Evolutionary conservation across 192 early-diverging fungal species (phyloP).

Genomic region (Fimicolochytrium jonesii): DNA sequence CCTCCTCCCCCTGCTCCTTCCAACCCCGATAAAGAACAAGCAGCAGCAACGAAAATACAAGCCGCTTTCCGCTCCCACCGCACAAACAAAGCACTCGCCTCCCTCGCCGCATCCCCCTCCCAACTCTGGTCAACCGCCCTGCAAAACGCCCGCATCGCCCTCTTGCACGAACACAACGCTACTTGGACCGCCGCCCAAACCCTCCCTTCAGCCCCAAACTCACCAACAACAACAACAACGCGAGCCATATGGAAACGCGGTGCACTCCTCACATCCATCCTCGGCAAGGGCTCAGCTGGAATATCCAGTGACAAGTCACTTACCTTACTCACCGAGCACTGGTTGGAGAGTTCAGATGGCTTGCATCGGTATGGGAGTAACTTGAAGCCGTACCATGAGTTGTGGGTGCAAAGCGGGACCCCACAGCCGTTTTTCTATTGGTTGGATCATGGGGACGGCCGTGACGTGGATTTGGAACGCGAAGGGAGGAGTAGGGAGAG

Average conservation of each 20-base stretch:
- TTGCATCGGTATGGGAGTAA: conserved; percentile 6
- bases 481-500: background rate
- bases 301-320: background rate
- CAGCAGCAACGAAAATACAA: background rate
- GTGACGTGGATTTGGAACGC: background rate
- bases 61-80: background rate
- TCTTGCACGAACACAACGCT: background rate
- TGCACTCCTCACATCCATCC: background rate
- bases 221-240: too few relatives aligned
- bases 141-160: background rate
- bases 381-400: background rate
- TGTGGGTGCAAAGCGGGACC: background rate
- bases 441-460: conserved; percentile 1
- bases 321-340: conserved; percentile 8
- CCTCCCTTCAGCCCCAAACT: background rate
- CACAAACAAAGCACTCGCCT: background rate
- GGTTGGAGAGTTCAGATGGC: background rate
- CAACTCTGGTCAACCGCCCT: background rate
- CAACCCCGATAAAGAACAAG: background rate
- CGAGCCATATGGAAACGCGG: background rate
- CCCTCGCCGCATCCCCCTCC: background rate
- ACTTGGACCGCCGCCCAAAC: background rate
- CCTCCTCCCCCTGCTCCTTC: background rate
- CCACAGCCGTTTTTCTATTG: conserved; percentile 5
- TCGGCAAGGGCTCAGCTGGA: background rate